Evolutionary conservation across 768 basidiomycete genomes (phyloP).

Genomic region (Mrakia blollopis): DNA sequence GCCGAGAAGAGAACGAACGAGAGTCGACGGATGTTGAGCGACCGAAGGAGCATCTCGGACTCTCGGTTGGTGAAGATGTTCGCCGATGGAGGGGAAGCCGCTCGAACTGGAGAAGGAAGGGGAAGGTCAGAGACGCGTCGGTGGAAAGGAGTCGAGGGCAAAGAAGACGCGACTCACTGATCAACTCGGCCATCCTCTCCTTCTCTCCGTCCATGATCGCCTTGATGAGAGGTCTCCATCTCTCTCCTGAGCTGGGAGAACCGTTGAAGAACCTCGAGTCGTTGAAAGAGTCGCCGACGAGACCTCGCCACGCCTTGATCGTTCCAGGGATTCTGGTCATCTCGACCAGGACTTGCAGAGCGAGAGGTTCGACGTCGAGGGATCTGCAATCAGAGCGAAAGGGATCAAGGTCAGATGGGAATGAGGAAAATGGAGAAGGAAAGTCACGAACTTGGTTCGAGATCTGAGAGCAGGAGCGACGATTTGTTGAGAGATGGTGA

Average conservation of each 20-base stretch:
- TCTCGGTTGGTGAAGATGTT: slow-evolving; percentile 96
- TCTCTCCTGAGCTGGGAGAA: slow-evolving; percentile 52
- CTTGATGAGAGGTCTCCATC: slow-evolving; percentile 75
- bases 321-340: slow-evolving; percentile 72
- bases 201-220: slow-evolving; percentile 80
- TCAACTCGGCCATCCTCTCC: slow-evolving; percentile 73
- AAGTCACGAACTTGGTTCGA: slow-evolving; percentile 53
- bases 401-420: slow-evolving; percentile 29
- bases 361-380: slow-evolving; percentile 64
- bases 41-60: slow-evolving; percentile 82
- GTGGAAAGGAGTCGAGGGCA: neutral
- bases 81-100: slow-evolving; percentile 78
- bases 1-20: slow-evolving; percentile 80
- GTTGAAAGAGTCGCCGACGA: slow-evolving; percentile 72
- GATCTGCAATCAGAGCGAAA: slow-evolving; percentile 51
- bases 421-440: neutral
- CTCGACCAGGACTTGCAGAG: slow-evolving; percentile 66
- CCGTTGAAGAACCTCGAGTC: slow-evolving; percentile 85
- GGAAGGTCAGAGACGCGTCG: neutral
- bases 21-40: slow-evolving; percentile 77
- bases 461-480: slow-evolving; percentile 70
- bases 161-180: slow-evolving; percentile 53
- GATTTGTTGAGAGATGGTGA: slow-evolving; percentile 77
- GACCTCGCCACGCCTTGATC: slow-evolving; percentile 76
- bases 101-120: slow-evolving; percentile 40